A percentile compares a stretch with the other conserved stretches of the same genome.
Evolutionary conservation across 164 flowering plant genomes (phyloP).

Genomic region (Aristolochia contorta): DNA sequence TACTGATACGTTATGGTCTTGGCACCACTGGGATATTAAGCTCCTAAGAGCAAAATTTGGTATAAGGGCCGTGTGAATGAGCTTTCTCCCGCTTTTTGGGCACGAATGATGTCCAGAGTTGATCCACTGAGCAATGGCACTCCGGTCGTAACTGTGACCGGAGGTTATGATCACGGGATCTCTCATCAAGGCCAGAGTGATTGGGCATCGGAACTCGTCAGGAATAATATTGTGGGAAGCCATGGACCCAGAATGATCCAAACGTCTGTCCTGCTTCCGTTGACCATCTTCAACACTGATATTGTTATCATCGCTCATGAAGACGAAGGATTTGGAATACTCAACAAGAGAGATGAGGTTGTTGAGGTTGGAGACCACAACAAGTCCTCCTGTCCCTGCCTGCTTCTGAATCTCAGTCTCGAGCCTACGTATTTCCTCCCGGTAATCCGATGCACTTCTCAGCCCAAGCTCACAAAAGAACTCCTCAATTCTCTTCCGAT

Average conservation of each 20-base stretch:
- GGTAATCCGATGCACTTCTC: constrained; percentile 27
- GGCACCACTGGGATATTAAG: constrained; percentile 57
- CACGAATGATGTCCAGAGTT: constrained; percentile 61
- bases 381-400: constrained; percentile 67
- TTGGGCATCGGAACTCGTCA: constrained; percentile 72
- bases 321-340: constrained; percentile 32
- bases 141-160: constrained; percentile 73
- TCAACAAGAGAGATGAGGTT: constrained; percentile 52
- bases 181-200: constrained; percentile 66
- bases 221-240: constrained; percentile 35
- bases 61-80: constrained; percentile 58
- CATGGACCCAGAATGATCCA: constrained; percentile 23
- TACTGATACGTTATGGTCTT: constrained; percentile 46
- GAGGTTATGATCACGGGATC: constrained; percentile 78
- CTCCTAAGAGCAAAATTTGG: constrained; percentile 69
- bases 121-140: constrained; percentile 63
- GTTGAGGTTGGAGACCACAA: constrained; percentile 54
- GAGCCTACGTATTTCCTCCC: constrained; percentile 42
- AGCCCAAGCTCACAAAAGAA: constrained; percentile 39
- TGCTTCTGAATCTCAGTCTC: constrained; percentile 56
- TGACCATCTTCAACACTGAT: constrained; percentile 6
- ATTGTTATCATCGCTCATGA: constrained; percentile 14
- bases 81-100: constrained; percentile 61
- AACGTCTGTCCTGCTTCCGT: constrained; percentile 16
- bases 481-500: constrained; percentile 25